Percentiles rank a stretch among this genome's conserved stretches.
Evolutionary conservation across 2,329 filamentous ascomycete genomes (phyloP).

Genomic region (Penicillium digitatum): DNA sequence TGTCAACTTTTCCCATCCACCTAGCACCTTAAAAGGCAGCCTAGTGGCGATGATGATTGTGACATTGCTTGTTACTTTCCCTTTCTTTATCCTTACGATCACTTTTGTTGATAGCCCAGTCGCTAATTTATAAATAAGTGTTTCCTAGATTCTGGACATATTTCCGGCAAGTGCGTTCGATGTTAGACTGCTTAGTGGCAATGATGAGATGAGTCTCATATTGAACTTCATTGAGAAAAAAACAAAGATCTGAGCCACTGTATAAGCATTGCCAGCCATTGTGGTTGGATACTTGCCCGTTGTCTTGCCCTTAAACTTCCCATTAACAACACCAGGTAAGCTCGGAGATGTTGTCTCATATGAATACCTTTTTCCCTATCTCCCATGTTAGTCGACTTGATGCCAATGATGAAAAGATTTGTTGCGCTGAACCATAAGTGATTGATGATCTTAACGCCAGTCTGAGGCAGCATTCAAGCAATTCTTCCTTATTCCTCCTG

Average conservation of each 20-base stretch:
- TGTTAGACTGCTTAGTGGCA: not conserved
- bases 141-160: not conserved
- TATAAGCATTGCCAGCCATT: not conserved
- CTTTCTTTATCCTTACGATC: too few species aligned
- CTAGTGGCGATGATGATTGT: not conserved
- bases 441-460: not conserved
- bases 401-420: not conserved
- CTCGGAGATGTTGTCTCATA: not conserved
- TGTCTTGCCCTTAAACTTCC: not conserved
- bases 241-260: not conserved
- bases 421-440: not conserved
- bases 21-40: not conserved
- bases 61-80: not conserved
- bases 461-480: not conserved
- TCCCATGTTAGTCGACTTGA: not conserved
- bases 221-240: not conserved
- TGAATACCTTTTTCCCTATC: not conserved
- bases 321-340: not conserved
- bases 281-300: not conserved
- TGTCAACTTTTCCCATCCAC: not conserved
- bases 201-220: not conserved
- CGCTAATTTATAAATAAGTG: not conserved
- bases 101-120: not conserved
- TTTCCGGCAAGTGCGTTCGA: not conserved
- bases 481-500: not conserved